Conservation (phyloP, 331 rosid species). For the Telfairia occidentalis region DNA sequence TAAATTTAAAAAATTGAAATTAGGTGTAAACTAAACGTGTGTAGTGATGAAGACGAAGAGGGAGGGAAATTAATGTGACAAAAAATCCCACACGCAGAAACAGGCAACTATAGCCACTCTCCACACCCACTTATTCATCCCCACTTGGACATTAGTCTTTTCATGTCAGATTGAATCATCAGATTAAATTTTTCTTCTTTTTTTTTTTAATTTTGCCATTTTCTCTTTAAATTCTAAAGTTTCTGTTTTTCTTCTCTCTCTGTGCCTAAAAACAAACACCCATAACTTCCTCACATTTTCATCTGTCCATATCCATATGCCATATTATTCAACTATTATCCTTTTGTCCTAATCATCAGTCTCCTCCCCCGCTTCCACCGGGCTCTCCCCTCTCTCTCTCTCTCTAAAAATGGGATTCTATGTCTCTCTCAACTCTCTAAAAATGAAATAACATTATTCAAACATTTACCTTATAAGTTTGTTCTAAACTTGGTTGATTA, state of each 20-base stretch:
- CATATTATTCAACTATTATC: conserved; percentile 26
- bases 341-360: conserved; percentile 38
- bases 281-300: conserved; percentile 51
- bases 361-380: conserved; percentile 65
- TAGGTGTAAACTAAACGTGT: conserved; percentile 37
- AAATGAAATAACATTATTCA: too few species aligned
- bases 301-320: conserved; percentile 6
- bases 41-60: conserved; percentile 10
- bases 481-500: too few species aligned
- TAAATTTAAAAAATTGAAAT: too few species aligned
- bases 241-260: neutral
- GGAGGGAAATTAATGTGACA: conserved; percentile 18
- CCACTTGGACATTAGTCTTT: conserved; percentile 57
- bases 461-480: too few species aligned
- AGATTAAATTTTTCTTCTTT: neutral
- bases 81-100: conserved; percentile 20
- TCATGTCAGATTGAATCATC: conserved; percentile 55
- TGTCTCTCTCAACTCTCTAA: neutral
- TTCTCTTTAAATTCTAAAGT: too few species aligned
- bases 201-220: too few species aligned
- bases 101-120: conserved; percentile 36
- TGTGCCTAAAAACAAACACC: conserved; percentile 28
- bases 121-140: conserved; percentile 55
- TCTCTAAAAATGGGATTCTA: neutral
- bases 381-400: conserved; percentile 20